phyloP scores from a whole-genome alignment of 2,329 filamentous ascomycete genomes.

The Fusarium euwallaceae region DNA sequence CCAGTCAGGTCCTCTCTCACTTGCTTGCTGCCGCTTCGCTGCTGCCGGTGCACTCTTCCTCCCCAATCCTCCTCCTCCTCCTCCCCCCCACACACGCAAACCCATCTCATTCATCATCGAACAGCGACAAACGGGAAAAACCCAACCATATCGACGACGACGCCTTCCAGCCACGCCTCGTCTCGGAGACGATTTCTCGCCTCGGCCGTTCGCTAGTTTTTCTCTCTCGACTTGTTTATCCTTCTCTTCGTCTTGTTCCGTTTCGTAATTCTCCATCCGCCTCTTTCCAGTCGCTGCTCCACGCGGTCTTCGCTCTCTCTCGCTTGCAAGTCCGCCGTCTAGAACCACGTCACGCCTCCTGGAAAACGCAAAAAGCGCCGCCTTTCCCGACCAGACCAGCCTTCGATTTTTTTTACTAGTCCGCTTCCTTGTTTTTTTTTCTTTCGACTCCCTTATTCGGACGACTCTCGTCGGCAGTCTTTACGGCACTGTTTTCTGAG shows the following conservation, averaged over 20 bases:
- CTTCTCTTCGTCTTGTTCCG: slow-evolving; percentile 30
- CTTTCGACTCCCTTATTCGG: background rate
- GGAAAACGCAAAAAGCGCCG: slow-evolving; percentile 19
- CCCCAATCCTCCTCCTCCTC: slow-evolving; percentile 20
- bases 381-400: slow-evolving; percentile 3
- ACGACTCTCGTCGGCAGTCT: background rate
- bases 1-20: slow-evolving; percentile 22
- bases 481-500: slow-evolving; percentile 8
- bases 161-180: slow-evolving; percentile 43
- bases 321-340: slow-evolving; percentile 32
- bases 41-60: slow-evolving; percentile 30
- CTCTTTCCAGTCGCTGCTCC: slow-evolving; percentile 27
- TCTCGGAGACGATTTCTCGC: slow-evolving; percentile 45
- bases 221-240: slow-evolving; percentile 20
- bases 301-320: slow-evolving; percentile 37
- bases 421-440: background rate
- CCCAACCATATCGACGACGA: slow-evolving; percentile 40
- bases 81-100: slow-evolving; percentile 39
- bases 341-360: slow-evolving; percentile 33
- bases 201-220: slow-evolving; percentile 45
- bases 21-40: slow-evolving; percentile 12
- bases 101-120: slow-evolving; percentile 40
- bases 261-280: slow-evolving; percentile 35
- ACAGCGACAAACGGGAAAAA: slow-evolving; percentile 39
- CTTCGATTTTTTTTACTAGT: slow-evolving; percentile 1